Evolutionary conservation across 208 protist genomes (phyloP), one percentile per base, ranked within the genome.

Genomic region (Acanthamoeba castellanii): DNA sequence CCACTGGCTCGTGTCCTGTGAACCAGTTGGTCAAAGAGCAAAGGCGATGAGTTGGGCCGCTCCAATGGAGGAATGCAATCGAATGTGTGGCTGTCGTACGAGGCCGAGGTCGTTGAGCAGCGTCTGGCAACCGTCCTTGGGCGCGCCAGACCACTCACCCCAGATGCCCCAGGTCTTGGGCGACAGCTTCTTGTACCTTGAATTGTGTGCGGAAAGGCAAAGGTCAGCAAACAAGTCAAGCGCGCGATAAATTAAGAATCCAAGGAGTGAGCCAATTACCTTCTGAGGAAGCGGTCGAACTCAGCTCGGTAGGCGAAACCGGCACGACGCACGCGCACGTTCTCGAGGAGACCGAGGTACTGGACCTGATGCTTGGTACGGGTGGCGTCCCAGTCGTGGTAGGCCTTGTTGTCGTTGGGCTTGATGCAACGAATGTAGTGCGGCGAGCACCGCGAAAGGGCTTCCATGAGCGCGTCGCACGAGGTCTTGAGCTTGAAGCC

Each of bases 361-460:
- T 99, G 98, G 70, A 99, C 64, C 94, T 99, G 99, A 95, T 99
- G 98, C 61, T 98, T 72, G 66, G 99, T 98, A n/a, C 98, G 96
- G 32, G 96, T 95, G 47, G 96, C 97, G 92, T 99, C 98, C 66
- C 98, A 98, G 66, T 97, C 97, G 95, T 98, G 93, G 18, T 95
- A 95, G 85, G 96, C 97, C 94, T 99, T 99, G 45, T 97, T 96
- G 74, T 99, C 98, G 94, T 99, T 99, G 76, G 96, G 96, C 90
- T 97, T 97, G 96, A 99, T 99, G 85, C 98, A 99, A 94, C 99
- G 98, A 74, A 99, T 97, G 96, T 99, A 99, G 95, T 99, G 98
- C 25, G 98, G 98, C n/a, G 97, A 97, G 96, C 98, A 99, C 61
- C 97, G 95, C 94, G 97, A 97, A 1, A 99, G 96, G 27, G 98